Evolutionary conservation across 345 rosid species (phyloP), one percentile per base, ranked within the genome.

Genomic region (Anacardium occidentale): DNA sequence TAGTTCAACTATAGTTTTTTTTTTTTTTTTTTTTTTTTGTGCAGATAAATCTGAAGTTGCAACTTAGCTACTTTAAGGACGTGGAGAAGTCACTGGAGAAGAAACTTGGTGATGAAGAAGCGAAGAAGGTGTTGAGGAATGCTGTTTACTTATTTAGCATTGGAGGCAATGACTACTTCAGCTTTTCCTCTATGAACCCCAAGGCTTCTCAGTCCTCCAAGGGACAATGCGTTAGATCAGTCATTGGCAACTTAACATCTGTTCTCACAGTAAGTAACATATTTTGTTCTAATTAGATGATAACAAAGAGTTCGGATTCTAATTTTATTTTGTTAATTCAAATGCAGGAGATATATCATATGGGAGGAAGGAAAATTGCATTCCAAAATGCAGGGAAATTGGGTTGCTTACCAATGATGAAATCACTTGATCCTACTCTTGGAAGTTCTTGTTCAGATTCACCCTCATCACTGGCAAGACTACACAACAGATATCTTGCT

Each of bases 351-450:
- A 2, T 80, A 25, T 78, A 80, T 47, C 12, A 29, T n/a, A 21
- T 40, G 6, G 78, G 84, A 42, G 84, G 78, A 64, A 83, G 84
- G 70, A 83, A 77, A 52, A 50, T 83, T 60, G 73, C 62, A 20
- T 68, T 67, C 18, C 77, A 75, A 25, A 68, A 75, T 62, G 77
- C 25, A 8, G 77, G 78, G 58, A 82, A 83, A 5, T 21, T 83
- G 69, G 84, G 86, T 72, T 83, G 84, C 62, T 42, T 75, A n/a
- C 86, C 84, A 1, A 25, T 47, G 15, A 61, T 24, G 7, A 75
- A 73, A 72, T 58, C 68, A 69, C 51, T 0, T 64, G 4, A 12
- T 13, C 62, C 42, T 20, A 45, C 57, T 3, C 52, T 66, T n/a
- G 61, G 72, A 5, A 50, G 56, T 32, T 40, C 40, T 20, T 79